Base-by-base conservation (phyloP, 495 filamentous ascomycete species). In the Sporormia fimetaria region DNA sequence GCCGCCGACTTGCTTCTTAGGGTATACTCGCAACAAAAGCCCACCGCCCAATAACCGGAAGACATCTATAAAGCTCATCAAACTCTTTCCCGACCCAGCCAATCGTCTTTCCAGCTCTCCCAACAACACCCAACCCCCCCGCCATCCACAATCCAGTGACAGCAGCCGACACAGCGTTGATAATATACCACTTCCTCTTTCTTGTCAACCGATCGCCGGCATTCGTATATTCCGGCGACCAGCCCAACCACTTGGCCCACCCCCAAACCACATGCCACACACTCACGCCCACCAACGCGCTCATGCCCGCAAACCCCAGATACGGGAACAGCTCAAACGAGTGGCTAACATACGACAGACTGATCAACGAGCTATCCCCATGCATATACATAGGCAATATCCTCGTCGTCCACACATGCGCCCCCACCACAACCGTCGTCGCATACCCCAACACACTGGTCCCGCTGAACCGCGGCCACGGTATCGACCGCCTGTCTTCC, bases 181-280 rank as follows among this genome's bases (percentile, higher is more conserved):
- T 70, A 3, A 64, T 49, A 68, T 80, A 76, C 75, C 81, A 76
- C 51, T 75, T 71, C 54, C 75, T 65, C 66, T 68, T 67, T 59
- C 64, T 75, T 49, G 64, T 63, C 21, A 61, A 54, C 53, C 60
- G 63, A 62, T 52, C 63, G 58, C 69, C 62, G n/a, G 65, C 56
- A 22, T 66, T 68, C 45, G 61, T 65, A 22, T 66, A 59, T 4
- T 56, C 56, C 25, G 69, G 73, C 31, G 68, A 54, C 29, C 63
- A 57, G 4, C 70, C 67, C 51, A 83, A 64, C 83, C 83, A 90
- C 57, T 72, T 75, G 12, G 81, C 81, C 67, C 73, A 74, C 0
- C 87, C 87, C 69, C 83, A 92, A 16, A 83, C 72, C 49, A 87
- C 74, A 64, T 95, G 87, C 44, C 77, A 86, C 14, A 70, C 76